Evolutionary conservation across 805 yeast species (phyloP), one percentile per base, ranked within the genome.

Genomic region (Metschnikowia hibisci): DNA sequence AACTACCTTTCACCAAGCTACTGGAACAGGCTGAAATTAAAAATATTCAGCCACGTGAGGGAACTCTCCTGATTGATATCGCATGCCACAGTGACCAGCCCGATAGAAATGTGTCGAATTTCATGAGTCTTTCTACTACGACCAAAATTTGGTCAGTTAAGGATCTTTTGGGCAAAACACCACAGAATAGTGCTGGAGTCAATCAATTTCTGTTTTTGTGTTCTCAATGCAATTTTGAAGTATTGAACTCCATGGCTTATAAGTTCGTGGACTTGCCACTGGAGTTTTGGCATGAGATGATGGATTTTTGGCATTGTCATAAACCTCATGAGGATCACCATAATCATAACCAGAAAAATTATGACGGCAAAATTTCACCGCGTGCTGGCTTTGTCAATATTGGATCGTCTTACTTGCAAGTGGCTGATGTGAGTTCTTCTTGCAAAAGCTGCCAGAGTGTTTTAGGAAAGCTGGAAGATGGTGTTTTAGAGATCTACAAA

Each of bases 251-350:
- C 0, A n/a, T 32, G 0, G 38, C 58, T 0, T 57, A 70, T 3
- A 61, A 57, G 11, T 63, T 80, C 34, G 56, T 64, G 41, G 86
- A 86, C 30, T 77, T 91, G 81, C 99, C 99, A 0, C 84, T 95
- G 1, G 97, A 89, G 56, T 69, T 79, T 38, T 91, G 99, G 99
- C 80, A 84, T 11, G 99, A 91, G 59, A 67, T 93, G 76, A 84
- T 91, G 95, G 98, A 91, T 45, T 85, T 84, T 51, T 91, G 99
- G 99, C 97, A 91, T 60, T 91, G 99, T 58, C 97, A 91, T 57
- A 84, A 84, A 54, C 95, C 95, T 0, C 60, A 63, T 32, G 46
- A 45, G 20, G 52, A 47, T n/a, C 46, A 57, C 37, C 56, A 55
- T 33, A 48, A 54, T 13, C 39, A 54, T 15, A 44, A 58, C 22